Evolutionary conservation across 305 asterid genomes (phyloP).

Genomic region (Andrographis paniculata): DNA sequence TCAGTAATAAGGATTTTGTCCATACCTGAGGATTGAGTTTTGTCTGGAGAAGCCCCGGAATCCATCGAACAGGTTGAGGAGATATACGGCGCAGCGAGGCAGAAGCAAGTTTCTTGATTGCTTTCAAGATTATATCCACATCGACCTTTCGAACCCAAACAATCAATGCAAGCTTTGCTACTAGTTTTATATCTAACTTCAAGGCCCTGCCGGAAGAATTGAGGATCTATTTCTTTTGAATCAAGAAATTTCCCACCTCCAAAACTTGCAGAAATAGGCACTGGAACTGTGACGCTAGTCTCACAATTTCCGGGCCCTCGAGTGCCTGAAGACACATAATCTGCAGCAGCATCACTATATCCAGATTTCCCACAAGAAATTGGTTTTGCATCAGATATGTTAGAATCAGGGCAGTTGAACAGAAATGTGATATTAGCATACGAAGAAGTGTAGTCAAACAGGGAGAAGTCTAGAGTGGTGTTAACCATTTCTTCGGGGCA

Average conservation of each 20-base stretch:
- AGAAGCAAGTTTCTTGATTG: constrained; percentile 39
- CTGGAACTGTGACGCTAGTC: constrained; percentile 44
- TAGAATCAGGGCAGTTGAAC: constrained; percentile 36
- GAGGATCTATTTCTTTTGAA: constrained; percentile 19
- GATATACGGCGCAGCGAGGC: constrained; percentile 34
- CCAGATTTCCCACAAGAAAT: constrained; percentile 24
- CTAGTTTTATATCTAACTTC: constrained; percentile 48
- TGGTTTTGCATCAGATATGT: constrained; percentile 13
- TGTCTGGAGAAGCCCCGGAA: constrained; percentile 16
- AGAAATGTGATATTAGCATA: constrained; percentile 45
- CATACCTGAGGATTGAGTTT: constrained; percentile 26
- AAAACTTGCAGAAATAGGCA: constrained; percentile 14
- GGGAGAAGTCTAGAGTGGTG: constrained; percentile 37
- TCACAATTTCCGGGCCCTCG: constrained; percentile 38
- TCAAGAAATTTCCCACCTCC: constrained; percentile 13
- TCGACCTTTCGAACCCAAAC: constrained; percentile 40
- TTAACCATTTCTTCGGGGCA: constrained; percentile 49
- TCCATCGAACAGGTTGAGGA: constrained; percentile 28
- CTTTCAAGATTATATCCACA: constrained; percentile 37
- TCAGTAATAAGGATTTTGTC: neutral
- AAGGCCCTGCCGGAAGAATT: constrained; percentile 41
- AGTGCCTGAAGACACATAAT: constrained; percentile 34
- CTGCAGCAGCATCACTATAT: constrained; percentile 5
- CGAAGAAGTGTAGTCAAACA: constrained; percentile 28
- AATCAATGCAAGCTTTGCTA: constrained; percentile 31